Evolutionary conservation across 768 basidiomycete genomes (phyloP), one percentile per base, ranked within the genome.

Genomic region (Pisolithus marmoratus): DNA sequence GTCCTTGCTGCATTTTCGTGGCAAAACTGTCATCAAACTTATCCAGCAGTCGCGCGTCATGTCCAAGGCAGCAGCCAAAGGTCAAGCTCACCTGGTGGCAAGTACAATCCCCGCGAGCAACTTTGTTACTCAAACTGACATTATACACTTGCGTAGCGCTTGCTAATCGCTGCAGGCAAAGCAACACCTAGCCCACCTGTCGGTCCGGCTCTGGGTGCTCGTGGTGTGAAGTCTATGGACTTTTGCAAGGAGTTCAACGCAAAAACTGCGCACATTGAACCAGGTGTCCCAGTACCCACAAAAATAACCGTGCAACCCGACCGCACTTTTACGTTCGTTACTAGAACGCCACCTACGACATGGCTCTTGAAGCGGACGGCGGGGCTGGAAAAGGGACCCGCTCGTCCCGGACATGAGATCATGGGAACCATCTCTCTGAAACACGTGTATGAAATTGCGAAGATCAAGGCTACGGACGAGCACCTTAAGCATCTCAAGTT

Each of bases 181-280:
- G 95, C 95, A 34, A 87, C 94, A 24, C 94, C 95, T 17, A 89
- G 91, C 37, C 95, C 95, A 51, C 95, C 95, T 8, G 88, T 99
- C 48, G 95, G 95, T 63, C 95, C 95, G 50, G 95, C 94, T 29
- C 82, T 99, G 49, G 96, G 96, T 74, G 95, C 96, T 57, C 84
- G 92, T 63, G 96, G 96, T 61, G 94, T 99, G 60, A 97, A 96
- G 72, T 93, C 94, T 24, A 98, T 98, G 89, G 96, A 99, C 73
- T 99, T 99, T 66, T 96, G 94, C 78, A 99, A 97, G 70, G 94
- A 98, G 68, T 99, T 98, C 75, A 99, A 99, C 65, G 94, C 95
- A n/a, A 85, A 86, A 57, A 97, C 95, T 19, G 86, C 90, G 29
- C 86, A 91, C 66, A 79, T 95, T 36, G 80, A 84, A 55, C 83